Evolutionary conservation across 768 basidiomycete species (phyloP), one percentile per base, ranked within the genome.

Genomic region (Russula lepida): DNA sequence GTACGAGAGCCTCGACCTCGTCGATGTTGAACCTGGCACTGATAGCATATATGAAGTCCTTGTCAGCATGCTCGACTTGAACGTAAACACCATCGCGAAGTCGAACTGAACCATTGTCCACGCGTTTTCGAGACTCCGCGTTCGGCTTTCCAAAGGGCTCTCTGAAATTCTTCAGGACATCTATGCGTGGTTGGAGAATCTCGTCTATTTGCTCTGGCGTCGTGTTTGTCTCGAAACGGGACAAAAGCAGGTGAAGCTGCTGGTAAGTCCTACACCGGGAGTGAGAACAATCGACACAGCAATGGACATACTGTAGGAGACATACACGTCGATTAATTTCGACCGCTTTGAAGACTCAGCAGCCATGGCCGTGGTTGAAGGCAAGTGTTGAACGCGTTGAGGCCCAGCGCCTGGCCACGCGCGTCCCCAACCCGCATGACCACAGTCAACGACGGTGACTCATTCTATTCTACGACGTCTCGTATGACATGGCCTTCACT

Each of bases 11-110:
- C 21, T 87, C 83, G 1, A 92, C 76, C 68, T 95, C 83, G 73
- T 95, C 92, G 27, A 95, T 84, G 32, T 82, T 76, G 70, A 92
- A 85, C 60, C 78, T 79, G 46, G 78, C 71, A 73, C 92, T 90
- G 66, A 97, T 81, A 51, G 86, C 84, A 62, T 81, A 74, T 52
- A 86, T 78, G 64, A 84, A 83, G 58, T 86, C 82, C 69, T 87
- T 86, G 74, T 88, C 84, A 39, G 79, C 80, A 41, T 85, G 80
- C 64, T 88, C 86, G 39, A 92, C 79, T 60, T 77, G 78, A 25
- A 88, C 65, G 32, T 75, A 75, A 23, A 84, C 78, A 5, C 83
- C 86, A 69, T 90, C 87, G 13, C 78, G 72, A n/a, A 95, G 75
- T 2, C 78, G 81, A 58, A 92, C 82, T 1, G 81, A 79, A 53